Conservation (phyloP, 2,329 filamentous ascomycete species). For the Capronia americana region DNA sequence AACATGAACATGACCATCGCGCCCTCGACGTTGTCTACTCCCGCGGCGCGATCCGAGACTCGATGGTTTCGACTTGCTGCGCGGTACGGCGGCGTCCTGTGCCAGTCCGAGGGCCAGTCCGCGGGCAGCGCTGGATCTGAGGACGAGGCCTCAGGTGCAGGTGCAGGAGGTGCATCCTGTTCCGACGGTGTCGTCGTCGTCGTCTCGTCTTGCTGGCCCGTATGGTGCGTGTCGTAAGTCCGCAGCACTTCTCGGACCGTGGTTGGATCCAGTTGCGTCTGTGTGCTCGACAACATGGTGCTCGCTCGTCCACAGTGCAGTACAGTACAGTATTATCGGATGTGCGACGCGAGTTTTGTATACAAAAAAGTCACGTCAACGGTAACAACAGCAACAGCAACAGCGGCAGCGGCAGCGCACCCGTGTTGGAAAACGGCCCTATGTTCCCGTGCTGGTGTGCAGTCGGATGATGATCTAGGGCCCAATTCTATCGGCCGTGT, state of each 20-base stretch:
- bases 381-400: no score
- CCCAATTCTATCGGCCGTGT: neutral
- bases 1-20: slow-evolving; percentile 60
- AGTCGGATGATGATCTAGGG: neutral
- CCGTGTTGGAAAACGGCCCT: neutral
- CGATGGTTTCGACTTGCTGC: slow-evolving; percentile 55
- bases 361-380: no score
- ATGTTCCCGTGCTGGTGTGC: neutral
- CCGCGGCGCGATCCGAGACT: slow-evolving; percentile 51
- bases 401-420: neutral
- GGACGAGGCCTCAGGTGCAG: neutral
- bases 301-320: no score
- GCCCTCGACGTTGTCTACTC: slow-evolving; percentile 53
- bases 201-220: slow-evolving; percentile 17
- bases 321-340: no score
- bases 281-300: neutral
- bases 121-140: slow-evolving; percentile 12
- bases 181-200: no score
- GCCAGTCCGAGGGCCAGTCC: slow-evolving; percentile 56
- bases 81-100: slow-evolving; percentile 56
- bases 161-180: neutral
- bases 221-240: slow-evolving; percentile 28
- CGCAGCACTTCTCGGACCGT: slow-evolving; percentile 23
- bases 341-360: neutral
- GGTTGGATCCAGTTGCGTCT: slow-evolving; percentile 18